Base-by-base conservation (phyloP, 495 filamentous ascomycete species). In the Podospora fimiseda region DNA sequence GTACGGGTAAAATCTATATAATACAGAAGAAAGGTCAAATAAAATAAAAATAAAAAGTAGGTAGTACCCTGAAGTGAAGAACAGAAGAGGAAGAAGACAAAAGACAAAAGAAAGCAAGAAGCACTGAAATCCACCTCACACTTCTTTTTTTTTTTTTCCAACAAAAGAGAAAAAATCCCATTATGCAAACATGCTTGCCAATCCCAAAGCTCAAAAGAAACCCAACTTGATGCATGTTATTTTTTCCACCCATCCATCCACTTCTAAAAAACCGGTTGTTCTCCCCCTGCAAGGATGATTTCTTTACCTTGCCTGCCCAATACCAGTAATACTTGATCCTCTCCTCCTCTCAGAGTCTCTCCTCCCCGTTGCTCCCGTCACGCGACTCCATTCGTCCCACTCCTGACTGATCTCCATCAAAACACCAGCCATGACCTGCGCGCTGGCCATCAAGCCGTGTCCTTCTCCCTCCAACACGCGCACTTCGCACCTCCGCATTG, bases 391-490 rank as follows among this genome's bases (percentile, higher is more conserved):
- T 54, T 96, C 90, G 53, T 93, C 89, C 94, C 92, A 97, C 64
- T 98, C 94, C 40, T 80, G 79, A 27, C 88, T 87, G 60, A 98
- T 93, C 68, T 98, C 93, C 68, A 89, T 94, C 57, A 98, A 66
- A 18, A 97, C 87, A 48, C 83, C 82, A 20, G 89, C 86, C 94
- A 99, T 97, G 19, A 99, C 92, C 15, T 71, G 69, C 7, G 93
- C 92, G 47, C 86, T 92, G 0, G 94, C 93, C 93, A 99, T 99
- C 38, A 99, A 70, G 0, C 94, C 94, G 62, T 99, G 93, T 3
- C 90, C 90, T 66, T 99, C 93, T 5, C 88, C 90, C 55, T 95
- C 87, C 11, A 99, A 74, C 5, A 97, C 80, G 9, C 93, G 76
- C 15, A 99, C 90, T 67, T 97, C 93, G 62, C 90, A 94, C 38